A percentile compares a stretch with the other conserved stretches of the same genome.
Evolutionary conservation across 2,329 filamentous ascomycete species (phyloP).

Genomic region (Elsinoe arachidis): DNA sequence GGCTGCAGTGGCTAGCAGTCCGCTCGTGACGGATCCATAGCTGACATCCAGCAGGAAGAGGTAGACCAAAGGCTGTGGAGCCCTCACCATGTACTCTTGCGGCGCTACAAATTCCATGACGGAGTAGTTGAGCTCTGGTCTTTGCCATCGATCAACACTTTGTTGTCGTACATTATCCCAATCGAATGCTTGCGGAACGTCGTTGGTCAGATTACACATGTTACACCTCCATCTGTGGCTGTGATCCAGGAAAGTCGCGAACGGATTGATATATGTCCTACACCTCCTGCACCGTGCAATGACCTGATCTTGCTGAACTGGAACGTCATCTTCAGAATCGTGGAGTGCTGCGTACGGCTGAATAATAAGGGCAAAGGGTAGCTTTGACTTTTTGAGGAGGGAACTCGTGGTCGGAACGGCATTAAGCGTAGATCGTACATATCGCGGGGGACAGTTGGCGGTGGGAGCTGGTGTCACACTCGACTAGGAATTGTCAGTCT

Average conservation of each 20-base stretch:
- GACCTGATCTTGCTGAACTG: slow-evolving; percentile 90
- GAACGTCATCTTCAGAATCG: slow-evolving; percentile 83
- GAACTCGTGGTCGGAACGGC: slow-evolving; percentile 87
- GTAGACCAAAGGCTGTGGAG: slow-evolving; percentile 90
- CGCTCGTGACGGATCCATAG: slow-evolving; percentile 80
- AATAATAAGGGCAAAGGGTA: slow-evolving; percentile 91
- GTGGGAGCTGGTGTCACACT: slow-evolving; percentile 85
- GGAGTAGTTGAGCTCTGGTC: slow-evolving; percentile 88
- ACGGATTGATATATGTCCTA: slow-evolving; percentile 95
- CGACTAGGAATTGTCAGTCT: slow-evolving; percentile 47
- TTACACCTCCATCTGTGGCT: slow-evolving; percentile 98
- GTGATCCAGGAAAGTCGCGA: slow-evolving; percentile 91
- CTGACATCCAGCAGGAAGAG: slow-evolving; percentile 93
- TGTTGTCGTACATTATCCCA: slow-evolving; percentile 93
- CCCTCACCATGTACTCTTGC: slow-evolving; percentile 98
- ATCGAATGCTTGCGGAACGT: slow-evolving; percentile 97
- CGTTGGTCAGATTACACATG: slow-evolving; percentile 98
- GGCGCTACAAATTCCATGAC: slow-evolving; percentile 96
- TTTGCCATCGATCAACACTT: slow-evolving; percentile 82
- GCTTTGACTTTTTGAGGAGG: slow-evolving; percentile 89
- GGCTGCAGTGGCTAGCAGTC: slow-evolving; percentile 82
- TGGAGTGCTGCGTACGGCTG: slow-evolving; percentile 91
- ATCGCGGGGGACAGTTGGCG: slow-evolving; percentile 88
- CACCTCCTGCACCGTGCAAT: slow-evolving; percentile 95
- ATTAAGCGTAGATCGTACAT: slow-evolving; percentile 90